Evolutionary conservation across 1,284 basidiomycete genomes (phyloP).

Genomic region (Marasmius oreades): DNA sequence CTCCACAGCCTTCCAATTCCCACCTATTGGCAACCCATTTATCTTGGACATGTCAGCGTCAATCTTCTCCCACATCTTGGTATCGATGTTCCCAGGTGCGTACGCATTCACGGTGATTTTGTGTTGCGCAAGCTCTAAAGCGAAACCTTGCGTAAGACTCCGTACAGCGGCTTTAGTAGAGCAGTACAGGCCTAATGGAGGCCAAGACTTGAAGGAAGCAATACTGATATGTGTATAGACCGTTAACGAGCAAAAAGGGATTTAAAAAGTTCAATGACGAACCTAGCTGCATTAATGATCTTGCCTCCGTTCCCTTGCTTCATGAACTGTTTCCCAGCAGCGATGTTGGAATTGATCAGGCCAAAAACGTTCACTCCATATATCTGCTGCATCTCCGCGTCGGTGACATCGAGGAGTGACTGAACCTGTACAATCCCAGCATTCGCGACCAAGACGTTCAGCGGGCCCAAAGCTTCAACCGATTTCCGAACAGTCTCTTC

Average conservation of each 20-base stretch:
- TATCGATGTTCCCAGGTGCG: background rate
- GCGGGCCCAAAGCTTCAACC: slow-evolving; percentile 10
- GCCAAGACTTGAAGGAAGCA: slow-evolving; percentile 9
- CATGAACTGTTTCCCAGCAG: slow-evolving; percentile 14
- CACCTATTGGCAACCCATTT: slow-evolving; percentile 5
- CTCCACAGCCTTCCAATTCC: slow-evolving; percentile 1
- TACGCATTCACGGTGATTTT: slow-evolving; percentile 13
- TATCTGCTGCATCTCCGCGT: slow-evolving; percentile 11
- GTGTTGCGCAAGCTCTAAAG: slow-evolving; percentile 7
- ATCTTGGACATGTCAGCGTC: slow-evolving; percentile 5
- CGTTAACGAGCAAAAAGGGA: background rate
- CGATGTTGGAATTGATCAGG: slow-evolving; percentile 10
- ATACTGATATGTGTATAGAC: background rate
- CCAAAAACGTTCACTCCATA: slow-evolving; percentile 13
- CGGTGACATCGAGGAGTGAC: slow-evolving; percentile 9
- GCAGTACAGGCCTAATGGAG: slow-evolving; percentile 7
- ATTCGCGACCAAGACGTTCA: slow-evolving; percentile 15
- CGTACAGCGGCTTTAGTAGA: slow-evolving; percentile 14
- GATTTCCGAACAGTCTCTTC: slow-evolving; percentile 10
- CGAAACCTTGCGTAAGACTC: slow-evolving; percentile 13
- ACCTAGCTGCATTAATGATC: slow-evolving; percentile 15
- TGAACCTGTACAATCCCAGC: slow-evolving; percentile 15
- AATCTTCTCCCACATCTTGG: slow-evolving; percentile 9
- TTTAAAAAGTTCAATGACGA: background rate
- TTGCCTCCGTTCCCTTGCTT: slow-evolving; percentile 13